Conservation (phyloP, 352 stramenopile genomes). For the Globisporangium acanthophoron region DNA sequence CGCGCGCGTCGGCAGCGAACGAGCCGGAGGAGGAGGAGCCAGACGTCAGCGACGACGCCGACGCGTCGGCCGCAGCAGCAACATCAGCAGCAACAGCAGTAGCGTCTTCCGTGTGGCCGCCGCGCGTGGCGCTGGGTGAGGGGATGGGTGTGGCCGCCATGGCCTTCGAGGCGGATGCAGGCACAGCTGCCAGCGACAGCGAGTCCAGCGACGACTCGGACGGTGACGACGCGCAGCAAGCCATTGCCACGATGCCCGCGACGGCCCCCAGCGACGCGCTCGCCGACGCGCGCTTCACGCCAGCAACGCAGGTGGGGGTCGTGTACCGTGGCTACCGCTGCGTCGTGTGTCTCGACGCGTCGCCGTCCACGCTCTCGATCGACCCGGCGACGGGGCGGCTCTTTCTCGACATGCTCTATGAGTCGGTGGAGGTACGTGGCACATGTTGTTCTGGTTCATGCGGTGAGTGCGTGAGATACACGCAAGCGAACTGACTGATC, state of each 20-base stretch:
- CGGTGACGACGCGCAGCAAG: slow-evolving; percentile 4
- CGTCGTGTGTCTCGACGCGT: slow-evolving; percentile 80
- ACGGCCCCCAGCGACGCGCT: slow-evolving; percentile 8
- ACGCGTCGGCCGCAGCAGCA: background rate
- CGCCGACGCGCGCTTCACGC: slow-evolving; percentile 27
- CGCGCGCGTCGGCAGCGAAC: slow-evolving; percentile 2
- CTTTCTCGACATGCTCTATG: slow-evolving; percentile 78
- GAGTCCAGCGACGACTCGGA: slow-evolving; percentile 5
- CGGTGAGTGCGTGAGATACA: background rate
- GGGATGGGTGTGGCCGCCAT: slow-evolving; percentile 68
- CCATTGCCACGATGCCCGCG: background rate
- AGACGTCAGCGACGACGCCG: slow-evolving; percentile 4
- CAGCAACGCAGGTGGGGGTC: slow-evolving; percentile 40
- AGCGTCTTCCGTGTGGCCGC: background rate
- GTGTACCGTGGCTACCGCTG: slow-evolving; percentile 79
- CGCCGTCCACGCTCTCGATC: slow-evolving; percentile 78
- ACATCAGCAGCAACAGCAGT: slow-evolving; percentile 1
- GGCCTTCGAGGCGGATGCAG: slow-evolving; percentile 14
- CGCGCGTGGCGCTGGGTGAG: slow-evolving; percentile 43
- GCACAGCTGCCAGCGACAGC: slow-evolving; percentile 7
- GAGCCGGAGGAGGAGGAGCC: slow-evolving; percentile 5
- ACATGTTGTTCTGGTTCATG: no score
- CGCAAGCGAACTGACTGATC: background rate
- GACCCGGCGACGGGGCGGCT: slow-evolving; percentile 62
- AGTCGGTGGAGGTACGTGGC: slow-evolving; percentile 51